phyloP scores from a whole-genome alignment of 2,329 filamentous ascomycete species.

The Drechslerella coelobrocha region DNA sequence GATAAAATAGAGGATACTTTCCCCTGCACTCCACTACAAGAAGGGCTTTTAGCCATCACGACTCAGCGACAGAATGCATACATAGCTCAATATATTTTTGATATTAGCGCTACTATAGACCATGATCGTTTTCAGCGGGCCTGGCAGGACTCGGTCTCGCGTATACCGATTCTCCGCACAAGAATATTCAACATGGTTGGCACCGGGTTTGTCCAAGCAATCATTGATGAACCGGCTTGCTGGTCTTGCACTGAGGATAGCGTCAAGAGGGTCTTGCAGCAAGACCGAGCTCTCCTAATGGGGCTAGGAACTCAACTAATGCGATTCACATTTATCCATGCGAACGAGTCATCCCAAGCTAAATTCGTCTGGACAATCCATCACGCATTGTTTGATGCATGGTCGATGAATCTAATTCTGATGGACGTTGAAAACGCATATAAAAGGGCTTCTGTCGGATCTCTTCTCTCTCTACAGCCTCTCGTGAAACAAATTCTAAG shows the following conservation, averaged over 20 bases:
- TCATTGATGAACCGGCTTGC: neutral
- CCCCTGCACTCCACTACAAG: slow-evolving; percentile 65
- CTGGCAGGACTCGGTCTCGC: slow-evolving; percentile 59
- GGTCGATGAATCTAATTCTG: slow-evolving; percentile 5
- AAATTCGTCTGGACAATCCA: slow-evolving; percentile 4
- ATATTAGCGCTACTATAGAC: slow-evolving; percentile 56
- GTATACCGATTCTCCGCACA: slow-evolving; percentile 62
- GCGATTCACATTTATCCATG: no score
- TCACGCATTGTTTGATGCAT: neutral
- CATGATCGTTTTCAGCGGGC: slow-evolving; percentile 58
- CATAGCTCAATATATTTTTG: slow-evolving; percentile 62
- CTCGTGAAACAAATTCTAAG: no score
- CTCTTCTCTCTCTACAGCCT: neutral
- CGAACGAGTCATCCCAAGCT: no score
- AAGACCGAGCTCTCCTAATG: neutral
- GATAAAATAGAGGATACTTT: slow-evolving; percentile 63
- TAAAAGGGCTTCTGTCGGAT: neutral
- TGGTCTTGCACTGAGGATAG: neutral
- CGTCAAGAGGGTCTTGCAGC: neutral
- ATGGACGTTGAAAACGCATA: neutral
- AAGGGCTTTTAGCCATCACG: slow-evolving; percentile 65
- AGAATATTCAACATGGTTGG: slow-evolving; percentile 60
- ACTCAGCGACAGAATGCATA: slow-evolving; percentile 64
- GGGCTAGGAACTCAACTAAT: no score
- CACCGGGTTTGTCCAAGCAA: neutral